Evolutionary conservation across 495 filamentous ascomycete genomes (phyloP).

Genomic region (Cercophora sp.): DNA sequence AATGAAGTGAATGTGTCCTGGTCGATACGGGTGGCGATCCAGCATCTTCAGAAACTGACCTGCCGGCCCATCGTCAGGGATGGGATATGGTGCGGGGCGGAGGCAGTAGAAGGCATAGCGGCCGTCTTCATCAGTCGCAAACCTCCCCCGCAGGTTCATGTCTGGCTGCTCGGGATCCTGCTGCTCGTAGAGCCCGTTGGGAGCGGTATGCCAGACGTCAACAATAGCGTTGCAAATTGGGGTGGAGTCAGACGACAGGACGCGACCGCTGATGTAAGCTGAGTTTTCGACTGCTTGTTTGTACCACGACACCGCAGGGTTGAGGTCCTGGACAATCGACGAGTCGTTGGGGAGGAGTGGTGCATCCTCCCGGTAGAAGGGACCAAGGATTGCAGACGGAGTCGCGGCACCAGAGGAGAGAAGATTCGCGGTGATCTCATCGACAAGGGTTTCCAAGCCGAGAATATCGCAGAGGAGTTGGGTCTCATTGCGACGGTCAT

Average conservation of each 20-base stretch:
- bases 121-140: constrained; percentile 62
- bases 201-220: constrained; percentile 75
- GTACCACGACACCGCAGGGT: constrained; percentile 31
- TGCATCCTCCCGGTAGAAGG: constrained; percentile 71
- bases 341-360: constrained; percentile 59
- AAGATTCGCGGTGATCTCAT: constrained; percentile 71
- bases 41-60: constrained; percentile 51
- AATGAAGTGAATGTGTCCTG: constrained; percentile 75
- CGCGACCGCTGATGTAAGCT: constrained; percentile 59
- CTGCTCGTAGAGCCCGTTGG: constrained; percentile 78
- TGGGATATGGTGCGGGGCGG: constrained; percentile 67
- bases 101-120: constrained; percentile 65
- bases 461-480: constrained; percentile 69
- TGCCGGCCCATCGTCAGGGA: constrained; percentile 62
- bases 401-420: constrained; percentile 60
- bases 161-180: constrained; percentile 69
- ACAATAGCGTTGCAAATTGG: constrained; percentile 60
- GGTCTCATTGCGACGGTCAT: constrained; percentile 68
- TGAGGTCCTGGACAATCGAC: constrained; percentile 48
- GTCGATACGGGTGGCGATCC: constrained; percentile 67
- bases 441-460: constrained; percentile 64
- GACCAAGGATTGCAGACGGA: constrained; percentile 69
- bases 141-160: constrained; percentile 70
- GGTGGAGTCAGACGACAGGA: constrained; percentile 46
- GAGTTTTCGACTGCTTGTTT: constrained; percentile 49